Evolutionary conservation across 768 basidiomycete species (phyloP).

Genomic region (Lactifluus echinatus): DNA sequence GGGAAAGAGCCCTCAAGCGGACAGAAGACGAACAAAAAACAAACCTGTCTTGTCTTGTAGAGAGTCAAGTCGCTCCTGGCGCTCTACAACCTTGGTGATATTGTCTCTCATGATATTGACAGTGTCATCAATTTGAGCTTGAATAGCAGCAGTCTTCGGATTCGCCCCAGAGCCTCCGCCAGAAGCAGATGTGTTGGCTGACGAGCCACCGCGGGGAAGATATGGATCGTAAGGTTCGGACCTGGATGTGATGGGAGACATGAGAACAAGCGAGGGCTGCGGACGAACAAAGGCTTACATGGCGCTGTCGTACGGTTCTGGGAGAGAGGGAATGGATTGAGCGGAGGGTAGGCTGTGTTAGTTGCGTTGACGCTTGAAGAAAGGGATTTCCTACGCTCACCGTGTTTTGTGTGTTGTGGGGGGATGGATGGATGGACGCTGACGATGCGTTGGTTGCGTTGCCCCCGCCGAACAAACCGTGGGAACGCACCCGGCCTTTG

Average conservation of each 20-base stretch:
- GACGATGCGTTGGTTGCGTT: background rate
- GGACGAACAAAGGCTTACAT: conserved; percentile 12
- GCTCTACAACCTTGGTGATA: conserved; percentile 90
- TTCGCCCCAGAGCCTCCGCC: conserved; percentile 40
- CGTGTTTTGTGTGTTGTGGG: conserved; percentile 4
- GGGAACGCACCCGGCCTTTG: conserved; percentile 2
- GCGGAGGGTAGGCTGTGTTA: background rate
- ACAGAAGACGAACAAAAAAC: conserved; percentile 24
- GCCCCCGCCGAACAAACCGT: background rate
- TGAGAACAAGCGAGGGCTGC: conserved; percentile 9
- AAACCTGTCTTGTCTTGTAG: conserved; percentile 97
- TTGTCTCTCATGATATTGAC: conserved; percentile 98
- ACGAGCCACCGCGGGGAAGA: conserved; percentile 74
- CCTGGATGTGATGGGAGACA: conserved; percentile 39
- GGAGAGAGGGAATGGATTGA: background rate
- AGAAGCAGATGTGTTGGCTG: conserved; percentile 42
- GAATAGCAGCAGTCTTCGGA: conserved; percentile 88
- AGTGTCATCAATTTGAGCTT: conserved; percentile 95
- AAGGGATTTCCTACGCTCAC: conserved; percentile 13
- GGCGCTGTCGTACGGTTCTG: conserved; percentile 12
- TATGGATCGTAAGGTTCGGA: conserved; percentile 99
- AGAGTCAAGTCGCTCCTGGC: conserved; percentile 89
- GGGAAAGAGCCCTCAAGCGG: background rate
- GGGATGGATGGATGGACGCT: background rate
- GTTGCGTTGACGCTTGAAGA: background rate